Percentiles rank a stretch among this genome's conserved stretches.
These are phyloP conservation scores for Bombardia bombarda DNA, from an alignment of 495 filamentous ascomycete species.

Conservation along the genomic window DNA sequence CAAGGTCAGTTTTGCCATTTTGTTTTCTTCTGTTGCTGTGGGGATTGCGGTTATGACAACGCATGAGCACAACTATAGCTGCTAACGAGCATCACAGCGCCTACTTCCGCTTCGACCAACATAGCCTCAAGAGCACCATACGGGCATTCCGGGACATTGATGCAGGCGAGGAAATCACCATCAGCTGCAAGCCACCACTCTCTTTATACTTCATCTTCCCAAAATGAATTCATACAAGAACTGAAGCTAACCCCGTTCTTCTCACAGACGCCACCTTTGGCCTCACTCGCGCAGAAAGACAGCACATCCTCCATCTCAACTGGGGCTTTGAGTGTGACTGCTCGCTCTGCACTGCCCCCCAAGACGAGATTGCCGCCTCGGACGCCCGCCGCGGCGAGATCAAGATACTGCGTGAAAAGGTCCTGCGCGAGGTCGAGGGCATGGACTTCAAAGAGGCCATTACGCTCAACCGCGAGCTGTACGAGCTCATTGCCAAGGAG, in stretches of 20 bases:
- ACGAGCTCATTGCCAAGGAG: conserved; percentile 21
- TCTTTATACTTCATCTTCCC: background rate
- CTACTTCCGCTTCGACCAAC: too few species aligned
- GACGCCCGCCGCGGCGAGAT: conserved; percentile 21
- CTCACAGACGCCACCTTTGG: conserved; percentile 6
- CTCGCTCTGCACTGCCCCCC: conserved; percentile 22
- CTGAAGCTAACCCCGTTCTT: background rate
- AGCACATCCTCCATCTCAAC: conserved; percentile 14
- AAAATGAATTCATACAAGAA: background rate
- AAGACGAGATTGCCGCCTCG: conserved; percentile 12
- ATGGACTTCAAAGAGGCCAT: conserved; percentile 12
- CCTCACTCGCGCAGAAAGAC: conserved; percentile 19
- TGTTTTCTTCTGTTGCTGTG: too few species aligned
- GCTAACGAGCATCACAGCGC: too few species aligned
- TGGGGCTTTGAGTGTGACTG: conserved; percentile 33
- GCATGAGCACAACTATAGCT: too few species aligned
- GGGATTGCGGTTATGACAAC: too few species aligned
- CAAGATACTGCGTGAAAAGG: conserved; percentile 10
- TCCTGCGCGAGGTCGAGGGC: conserved; percentile 15
- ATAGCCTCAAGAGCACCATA: conserved; percentile 13
- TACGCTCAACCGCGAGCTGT: conserved; percentile 15
- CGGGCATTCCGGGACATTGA: conserved; percentile 24
- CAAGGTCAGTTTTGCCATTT: background rate
- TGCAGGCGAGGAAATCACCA: conserved; percentile 26
- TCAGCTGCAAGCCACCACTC: conserved; percentile 21